These are phyloP conservation scores for Schizophyllum amplum DNA, from an alignment of 1,284 basidiomycete genomes.

Conservation along the genomic window DNA sequence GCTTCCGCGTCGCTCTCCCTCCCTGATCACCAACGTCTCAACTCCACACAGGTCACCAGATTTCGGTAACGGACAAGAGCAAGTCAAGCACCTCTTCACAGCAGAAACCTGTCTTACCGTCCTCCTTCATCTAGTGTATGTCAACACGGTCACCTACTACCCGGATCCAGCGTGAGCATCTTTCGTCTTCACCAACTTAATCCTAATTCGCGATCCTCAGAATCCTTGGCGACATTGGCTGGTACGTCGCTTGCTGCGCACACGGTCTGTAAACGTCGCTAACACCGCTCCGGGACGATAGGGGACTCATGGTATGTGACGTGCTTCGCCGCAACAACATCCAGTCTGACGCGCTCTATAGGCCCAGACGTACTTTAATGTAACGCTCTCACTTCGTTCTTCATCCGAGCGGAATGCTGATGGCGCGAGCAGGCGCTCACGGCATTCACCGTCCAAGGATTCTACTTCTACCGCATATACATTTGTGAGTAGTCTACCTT, in stretches of 20 bases:
- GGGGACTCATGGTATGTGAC: neutral
- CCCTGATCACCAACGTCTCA: neutral
- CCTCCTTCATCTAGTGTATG: neutral
- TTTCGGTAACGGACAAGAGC: neutral
- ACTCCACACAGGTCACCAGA: neutral
- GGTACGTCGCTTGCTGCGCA: neutral
- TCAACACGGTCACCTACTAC: neutral
- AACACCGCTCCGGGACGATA: neutral
- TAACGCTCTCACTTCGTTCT: neutral
- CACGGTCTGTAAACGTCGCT: neutral
- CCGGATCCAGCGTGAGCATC: neutral
- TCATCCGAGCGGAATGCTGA: neutral
- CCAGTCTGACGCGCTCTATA: too few relatives aligned
- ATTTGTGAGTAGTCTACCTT: neutral
- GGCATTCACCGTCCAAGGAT: neutral
- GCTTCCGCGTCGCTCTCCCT: neutral
- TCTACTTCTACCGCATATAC: neutral
- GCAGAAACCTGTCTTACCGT: neutral
- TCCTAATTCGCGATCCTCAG: neutral
- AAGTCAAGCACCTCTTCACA: neutral
- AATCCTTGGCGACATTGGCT: neutral
- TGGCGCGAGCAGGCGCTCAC: neutral
- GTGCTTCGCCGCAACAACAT: too few relatives aligned
- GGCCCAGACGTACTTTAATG: neutral
- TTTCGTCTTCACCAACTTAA: neutral